Evolutionary conservation across 2,329 filamentous ascomycete genomes (phyloP), one percentile per base, ranked within the genome.

Genomic region (Colletotrichum sp.): DNA sequence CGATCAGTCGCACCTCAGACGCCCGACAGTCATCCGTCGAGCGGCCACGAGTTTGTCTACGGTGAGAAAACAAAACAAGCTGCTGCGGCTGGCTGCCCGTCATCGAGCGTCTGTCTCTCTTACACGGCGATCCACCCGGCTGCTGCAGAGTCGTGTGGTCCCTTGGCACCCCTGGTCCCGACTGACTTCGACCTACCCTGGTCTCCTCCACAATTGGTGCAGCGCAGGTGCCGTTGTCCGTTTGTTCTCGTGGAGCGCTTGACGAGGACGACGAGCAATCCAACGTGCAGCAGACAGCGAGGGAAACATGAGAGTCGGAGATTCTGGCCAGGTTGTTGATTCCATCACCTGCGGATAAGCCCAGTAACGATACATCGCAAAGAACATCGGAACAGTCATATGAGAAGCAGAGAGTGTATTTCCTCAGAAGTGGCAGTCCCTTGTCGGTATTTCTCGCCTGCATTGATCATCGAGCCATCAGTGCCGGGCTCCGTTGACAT

Each of bases 141-240:
- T 72, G 73, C 69, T 72, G 69, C 69, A 76, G 73, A 76, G 44
- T 52, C 7, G 62, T 68, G 69, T 76, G 69, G 69, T 44, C 44
- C 73, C 64, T 26, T 34, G 39, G 30, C 39, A 44, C 30, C 68
- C 72, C 62, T 59, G 57, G 57, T 10, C 57, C 59, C 39, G 63
- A 65, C 39, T 68, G 62, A 34, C 57, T 59, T 62, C 36, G 49
- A 18, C 18, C 64, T 10, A 39, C 32, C 44, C 30, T 34, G 44
- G 62, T 60, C 34, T 28, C 64, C 64, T 63, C 68, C 68, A n/a
- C 36, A 55, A 67, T 16, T 15, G 36, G 55, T 67, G 72, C 62
- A 67, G 70, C 62, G 13, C 49, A 59, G 32, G 44, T 67, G 49
- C 62, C 69, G 68, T 52, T 62, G 62, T 59, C 62, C 69, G 69